A percentile compares a stretch with the other conserved stretches of the same genome.
These are phyloP conservation scores for Aquilaria malaccensis DNA, from an alignment of 345 rosid species.

Conservation along the genomic window DNA sequence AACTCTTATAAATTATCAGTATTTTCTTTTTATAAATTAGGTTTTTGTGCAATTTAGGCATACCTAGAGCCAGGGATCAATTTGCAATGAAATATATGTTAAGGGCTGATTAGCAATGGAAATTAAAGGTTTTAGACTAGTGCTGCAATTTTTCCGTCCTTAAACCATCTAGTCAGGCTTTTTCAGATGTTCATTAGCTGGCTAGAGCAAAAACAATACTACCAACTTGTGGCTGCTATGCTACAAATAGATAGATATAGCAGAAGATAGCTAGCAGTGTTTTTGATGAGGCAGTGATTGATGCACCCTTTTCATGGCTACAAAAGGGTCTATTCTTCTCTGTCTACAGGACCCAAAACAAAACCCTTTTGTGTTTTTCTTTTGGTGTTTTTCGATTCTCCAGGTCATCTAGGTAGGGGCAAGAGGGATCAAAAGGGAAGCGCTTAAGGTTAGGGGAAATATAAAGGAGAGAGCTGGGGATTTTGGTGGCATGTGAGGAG, in stretches of 20 bases:
- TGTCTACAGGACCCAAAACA: background rate
- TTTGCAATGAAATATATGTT: too few species aligned
- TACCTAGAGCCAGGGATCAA: too few species aligned
- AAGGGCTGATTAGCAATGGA: too few species aligned
- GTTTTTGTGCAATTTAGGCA: too few species aligned
- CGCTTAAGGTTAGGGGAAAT: slow-evolving; percentile 8
- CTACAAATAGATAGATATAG: slow-evolving; percentile 1
- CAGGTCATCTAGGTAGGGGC: background rate
- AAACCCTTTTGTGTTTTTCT: background rate
- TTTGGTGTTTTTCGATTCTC: slow-evolving; percentile 1
- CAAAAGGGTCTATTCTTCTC: slow-evolving; percentile 20
- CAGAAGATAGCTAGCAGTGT: too few species aligned
- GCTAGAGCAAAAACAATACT: background rate
- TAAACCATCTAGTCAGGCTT: slow-evolving; percentile 9
- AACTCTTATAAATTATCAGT: too few species aligned
- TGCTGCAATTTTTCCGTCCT: too few species aligned
- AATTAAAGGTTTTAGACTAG: too few species aligned
- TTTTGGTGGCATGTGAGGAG: slow-evolving; percentile 59
- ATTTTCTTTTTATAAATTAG: too few species aligned
- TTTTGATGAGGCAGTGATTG: slow-evolving; percentile 1
- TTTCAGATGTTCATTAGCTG: slow-evolving; percentile 14
- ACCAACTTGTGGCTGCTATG: background rate
- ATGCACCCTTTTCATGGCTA: slow-evolving; percentile 21
- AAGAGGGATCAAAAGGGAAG: slow-evolving; percentile 7
- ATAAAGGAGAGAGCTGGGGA: slow-evolving; percentile 20